Evolutionary conservation across 306 rosid species (phyloP).

Genomic region (Leucaena leucocephala): DNA sequence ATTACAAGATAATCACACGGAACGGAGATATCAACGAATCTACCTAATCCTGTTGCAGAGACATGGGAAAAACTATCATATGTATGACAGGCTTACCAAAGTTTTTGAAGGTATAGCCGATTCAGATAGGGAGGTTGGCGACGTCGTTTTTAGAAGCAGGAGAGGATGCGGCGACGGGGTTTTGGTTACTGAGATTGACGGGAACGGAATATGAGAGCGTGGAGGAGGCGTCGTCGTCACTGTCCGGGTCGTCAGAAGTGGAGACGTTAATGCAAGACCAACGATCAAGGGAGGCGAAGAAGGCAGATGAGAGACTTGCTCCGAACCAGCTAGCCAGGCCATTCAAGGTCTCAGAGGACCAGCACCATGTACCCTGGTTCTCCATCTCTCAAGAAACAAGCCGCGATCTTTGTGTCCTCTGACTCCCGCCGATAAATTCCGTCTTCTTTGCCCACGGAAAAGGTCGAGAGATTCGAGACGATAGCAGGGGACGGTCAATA

Average conservation of each 20-base stretch:
- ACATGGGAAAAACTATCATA: not conserved
- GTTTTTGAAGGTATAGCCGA: not conserved
- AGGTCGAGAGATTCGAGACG: not conserved
- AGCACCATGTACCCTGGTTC: conserved; percentile 41
- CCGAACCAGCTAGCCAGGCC: conserved; percentile 59
- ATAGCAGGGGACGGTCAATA: not conserved
- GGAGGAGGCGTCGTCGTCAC: conserved; percentile 14
- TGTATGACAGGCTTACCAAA: not conserved
- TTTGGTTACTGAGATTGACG: conserved; percentile 35
- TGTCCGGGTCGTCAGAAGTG: conserved; percentile 48
- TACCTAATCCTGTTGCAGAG: not conserved
- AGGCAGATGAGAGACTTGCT: conserved; percentile 54
- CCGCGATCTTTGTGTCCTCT: not conserved
- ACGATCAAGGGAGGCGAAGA: conserved; percentile 70
- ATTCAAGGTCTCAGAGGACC: conserved; percentile 45
- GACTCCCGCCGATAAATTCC: not conserved
- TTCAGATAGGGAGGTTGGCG: conserved; percentile 55
- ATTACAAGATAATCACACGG: not conserved
- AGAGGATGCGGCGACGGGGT: conserved; percentile 25
- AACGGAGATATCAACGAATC: not conserved
- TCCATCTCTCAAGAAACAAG: conserved; percentile 28
- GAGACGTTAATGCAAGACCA: conserved; percentile 68
- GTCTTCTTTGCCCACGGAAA: not conserved
- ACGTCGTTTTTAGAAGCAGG: conserved; percentile 40
- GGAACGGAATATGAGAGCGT: conserved; percentile 23